Base-by-base conservation (phyloP, 2,329 filamentous ascomycete species). In the Ascochyta rabiei region DNA sequence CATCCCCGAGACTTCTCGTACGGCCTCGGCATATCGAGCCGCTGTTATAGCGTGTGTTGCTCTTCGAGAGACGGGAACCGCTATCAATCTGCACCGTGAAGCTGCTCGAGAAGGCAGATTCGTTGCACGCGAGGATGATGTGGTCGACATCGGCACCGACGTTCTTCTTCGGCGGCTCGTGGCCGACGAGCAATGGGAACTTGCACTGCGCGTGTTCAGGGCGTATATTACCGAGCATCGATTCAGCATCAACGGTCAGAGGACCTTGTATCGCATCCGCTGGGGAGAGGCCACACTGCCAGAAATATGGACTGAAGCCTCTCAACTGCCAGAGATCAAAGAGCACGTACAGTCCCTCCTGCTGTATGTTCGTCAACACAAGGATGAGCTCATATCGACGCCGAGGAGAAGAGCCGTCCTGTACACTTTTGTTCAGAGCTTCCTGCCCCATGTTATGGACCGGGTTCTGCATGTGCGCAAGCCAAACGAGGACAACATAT, bases 31-130 rank as follows among this genome's bases (percentile, higher is more conserved):
- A 47, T 85, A 83, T 63, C 64, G 74, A 46, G 66, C 73, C 35
- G 74, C 78, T 23, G 75, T 81, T 19, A 71, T 72, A 38, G 77
- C 82, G 19, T 76, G 80, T 54, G 58, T 83, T 23, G 66, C 61
- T n/a, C 67, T 79, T 15, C 66, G 74, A 18, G 69, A 77, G 53
- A 54, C 76, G 13, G 72, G 74, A 2, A 62, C 64, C 4, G 74
- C 79, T 10, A 68, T 76, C 10, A 50, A 63, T 13, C 62, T 82
- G n/a, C 79, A 80, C 51, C 30, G 24, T 19, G 1, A 8, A 5
- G 52, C 52, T 10, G 46, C 46, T 10, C 9, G 10, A 6, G 24
- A 15, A 10, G 46, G 18, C 4, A n/a, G 31, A 26, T 55, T 55
- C 19, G 31, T 42, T 16, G 43, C 52, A 12, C 23, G 51, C 10